These are phyloP conservation scores for Friedmanniomyces simplex DNA, from an alignment of 495 filamentous ascomycete genomes.

Conservation along the genomic window DNA sequence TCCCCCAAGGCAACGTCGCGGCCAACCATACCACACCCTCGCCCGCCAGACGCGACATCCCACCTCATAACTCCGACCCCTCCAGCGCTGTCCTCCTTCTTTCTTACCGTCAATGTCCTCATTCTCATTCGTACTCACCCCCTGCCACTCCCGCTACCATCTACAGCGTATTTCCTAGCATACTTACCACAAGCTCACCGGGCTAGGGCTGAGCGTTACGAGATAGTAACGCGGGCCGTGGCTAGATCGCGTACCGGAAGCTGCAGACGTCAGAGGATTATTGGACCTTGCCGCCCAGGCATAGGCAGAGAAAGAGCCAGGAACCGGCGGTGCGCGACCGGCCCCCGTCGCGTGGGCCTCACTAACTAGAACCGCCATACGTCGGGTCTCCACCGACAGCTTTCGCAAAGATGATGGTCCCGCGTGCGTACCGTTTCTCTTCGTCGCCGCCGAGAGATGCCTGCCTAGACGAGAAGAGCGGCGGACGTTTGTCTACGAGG, in stretches of 20 bases:
- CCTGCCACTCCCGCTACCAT: neutral
- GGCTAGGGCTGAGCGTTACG: conserved; percentile 1
- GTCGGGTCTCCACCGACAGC: neutral
- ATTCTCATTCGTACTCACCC: neutral
- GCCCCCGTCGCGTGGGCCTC: neutral
- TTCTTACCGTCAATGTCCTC: no score
- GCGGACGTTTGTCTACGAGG: neutral
- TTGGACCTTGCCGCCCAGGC: neutral
- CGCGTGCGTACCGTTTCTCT: conserved; percentile 14
- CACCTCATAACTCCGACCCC: no score
- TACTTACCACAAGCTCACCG: neutral
- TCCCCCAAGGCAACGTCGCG: no score
- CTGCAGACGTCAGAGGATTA: neutral
- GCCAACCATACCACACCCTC: no score
- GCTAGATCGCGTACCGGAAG: neutral
- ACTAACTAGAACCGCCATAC: neutral
- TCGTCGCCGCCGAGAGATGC: conserved; percentile 14
- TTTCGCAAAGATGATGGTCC: conserved; percentile 17
- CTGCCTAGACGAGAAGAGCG: neutral
- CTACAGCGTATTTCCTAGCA: neutral
- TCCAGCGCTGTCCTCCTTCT: no score
- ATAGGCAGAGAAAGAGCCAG: no score
- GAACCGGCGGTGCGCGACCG: neutral
- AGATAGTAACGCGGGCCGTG: conserved; percentile 5
- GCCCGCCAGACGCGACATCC: no score